phyloP scores from a whole-genome alignment of 148 eudicot species.

The Rhododendron griersonianum region DNA sequence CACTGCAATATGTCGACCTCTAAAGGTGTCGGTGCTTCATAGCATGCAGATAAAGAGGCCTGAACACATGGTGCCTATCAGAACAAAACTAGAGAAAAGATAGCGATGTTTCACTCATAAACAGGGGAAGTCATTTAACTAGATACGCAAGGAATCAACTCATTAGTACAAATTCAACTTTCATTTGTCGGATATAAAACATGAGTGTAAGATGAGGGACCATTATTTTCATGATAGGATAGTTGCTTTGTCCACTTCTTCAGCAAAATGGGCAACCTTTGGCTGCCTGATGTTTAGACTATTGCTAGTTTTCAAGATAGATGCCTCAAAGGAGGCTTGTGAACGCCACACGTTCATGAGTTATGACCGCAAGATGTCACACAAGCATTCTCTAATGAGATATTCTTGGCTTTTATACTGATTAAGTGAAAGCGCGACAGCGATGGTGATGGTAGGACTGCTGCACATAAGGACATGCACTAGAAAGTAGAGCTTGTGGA shows the following conservation, averaged over 20 bases:
- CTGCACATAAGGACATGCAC: neutral
- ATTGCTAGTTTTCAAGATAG: neutral
- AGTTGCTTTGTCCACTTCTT: neutral
- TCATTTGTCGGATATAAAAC: neutral
- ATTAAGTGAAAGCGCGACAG: neutral
- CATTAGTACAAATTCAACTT: neutral
- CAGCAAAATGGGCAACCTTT: neutral
- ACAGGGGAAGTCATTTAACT: neutral
- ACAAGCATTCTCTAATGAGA: neutral
- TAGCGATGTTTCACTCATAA: neutral
- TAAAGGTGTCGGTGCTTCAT: no score
- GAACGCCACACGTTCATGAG: neutral
- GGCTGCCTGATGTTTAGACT: neutral
- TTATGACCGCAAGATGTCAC: neutral
- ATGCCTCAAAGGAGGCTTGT: neutral
- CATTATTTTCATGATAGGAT: neutral
- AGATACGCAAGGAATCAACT: conserved; percentile 5
- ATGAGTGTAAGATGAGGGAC: neutral
- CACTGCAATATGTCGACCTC: no score
- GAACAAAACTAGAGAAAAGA: neutral
- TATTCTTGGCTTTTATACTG: neutral
- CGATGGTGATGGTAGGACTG: neutral
- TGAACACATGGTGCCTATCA: no score
- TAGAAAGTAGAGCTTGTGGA: neutral
- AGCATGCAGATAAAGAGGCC: neutral